A percentile compares a stretch with the other conserved stretches of the same genome.
phyloP scores from a whole-genome alignment of 305 asterid genomes.

The Fraxinus velutina region DNA sequence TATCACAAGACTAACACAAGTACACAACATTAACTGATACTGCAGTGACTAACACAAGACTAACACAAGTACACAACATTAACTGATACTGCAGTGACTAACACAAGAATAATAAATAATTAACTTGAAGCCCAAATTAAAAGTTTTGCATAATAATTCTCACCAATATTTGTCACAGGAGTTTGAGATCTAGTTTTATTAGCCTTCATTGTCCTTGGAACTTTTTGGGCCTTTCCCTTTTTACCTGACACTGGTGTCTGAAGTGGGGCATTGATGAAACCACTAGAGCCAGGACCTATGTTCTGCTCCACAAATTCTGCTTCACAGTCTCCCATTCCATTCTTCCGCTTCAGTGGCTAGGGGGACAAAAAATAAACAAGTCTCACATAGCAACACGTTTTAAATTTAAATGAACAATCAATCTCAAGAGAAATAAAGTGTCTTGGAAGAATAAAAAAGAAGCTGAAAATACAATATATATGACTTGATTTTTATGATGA shows the following conservation, averaged over 20 bases:
- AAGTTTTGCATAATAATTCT: slow-evolving; percentile 23
- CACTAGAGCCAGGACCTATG: slow-evolving; percentile 38
- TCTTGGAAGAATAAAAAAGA: neutral
- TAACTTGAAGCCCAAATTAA: neutral
- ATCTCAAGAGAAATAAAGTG: neutral
- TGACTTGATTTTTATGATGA: neutral
- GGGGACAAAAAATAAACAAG: slow-evolving; percentile 23
- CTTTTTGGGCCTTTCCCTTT: slow-evolving; percentile 63
- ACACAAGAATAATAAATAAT: neutral
- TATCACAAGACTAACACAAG: neutral
- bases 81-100: neutral
- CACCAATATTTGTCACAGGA: slow-evolving; percentile 63
- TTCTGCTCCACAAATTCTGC: slow-evolving; percentile 43
- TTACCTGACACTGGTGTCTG: slow-evolving; percentile 70
- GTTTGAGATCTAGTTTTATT: slow-evolving; percentile 52
- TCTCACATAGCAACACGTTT: slow-evolving; percentile 18
- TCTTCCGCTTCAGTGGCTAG: slow-evolving; percentile 76
- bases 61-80: too few relatives aligned
- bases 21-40: too few relatives aligned
- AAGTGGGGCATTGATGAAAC: slow-evolving; percentile 31
- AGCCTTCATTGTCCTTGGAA: slow-evolving; percentile 67
- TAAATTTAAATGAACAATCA: neutral
- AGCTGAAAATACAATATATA: neutral
- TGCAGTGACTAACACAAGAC: neutral
- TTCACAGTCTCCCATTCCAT: slow-evolving; percentile 44